Percentiles rank a stretch among this genome's conserved stretches.
phyloP scores from a whole-genome alignment of 2,329 filamentous ascomycete species.

The Calonectria fujianensis region DNA sequence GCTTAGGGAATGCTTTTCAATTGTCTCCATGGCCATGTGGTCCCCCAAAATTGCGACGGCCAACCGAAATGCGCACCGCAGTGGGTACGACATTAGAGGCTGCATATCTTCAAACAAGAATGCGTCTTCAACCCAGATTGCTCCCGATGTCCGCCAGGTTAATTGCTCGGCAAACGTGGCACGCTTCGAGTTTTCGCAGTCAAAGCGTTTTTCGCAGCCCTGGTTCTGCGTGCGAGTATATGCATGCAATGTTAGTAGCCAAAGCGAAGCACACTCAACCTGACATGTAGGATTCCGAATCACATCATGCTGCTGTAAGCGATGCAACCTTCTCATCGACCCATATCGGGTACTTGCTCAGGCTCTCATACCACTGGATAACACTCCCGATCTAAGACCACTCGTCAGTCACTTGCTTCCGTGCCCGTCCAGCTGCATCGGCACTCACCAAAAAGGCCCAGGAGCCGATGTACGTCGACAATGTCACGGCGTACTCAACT shows the following conservation, averaged over 20 bases:
- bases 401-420: constrained; percentile 62
- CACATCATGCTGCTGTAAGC: constrained; percentile 27
- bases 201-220: not conserved
- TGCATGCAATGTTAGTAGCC: not conserved
- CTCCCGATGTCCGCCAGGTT: constrained; percentile 1
- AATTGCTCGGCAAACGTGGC: not conserved
- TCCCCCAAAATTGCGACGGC: constrained; percentile 27
- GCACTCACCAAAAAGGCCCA: constrained; percentile 66
- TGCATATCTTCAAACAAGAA: constrained; percentile 16
- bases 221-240: not conserved
- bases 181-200: constrained; percentile 1
- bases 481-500: constrained; percentile 65
- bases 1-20: constrained; percentile 22
- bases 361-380: constrained; percentile 53
- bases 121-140: not conserved
- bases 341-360: constrained; percentile 52
- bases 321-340: constrained; percentile 39
- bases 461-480: constrained; percentile 70
- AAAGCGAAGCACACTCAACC: not conserved
- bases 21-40: constrained; percentile 28
- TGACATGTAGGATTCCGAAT: not conserved
- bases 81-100: constrained; percentile 21
- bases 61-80: constrained; percentile 24
- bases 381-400: constrained; percentile 61
- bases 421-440: constrained; percentile 13